Percentiles rank a stretch among this genome's conserved stretches.
These are phyloP conservation scores for Singerocomus inundabilis DNA, from an alignment of 1,284 basidiomycete genomes.

Conservation along the genomic window DNA sequence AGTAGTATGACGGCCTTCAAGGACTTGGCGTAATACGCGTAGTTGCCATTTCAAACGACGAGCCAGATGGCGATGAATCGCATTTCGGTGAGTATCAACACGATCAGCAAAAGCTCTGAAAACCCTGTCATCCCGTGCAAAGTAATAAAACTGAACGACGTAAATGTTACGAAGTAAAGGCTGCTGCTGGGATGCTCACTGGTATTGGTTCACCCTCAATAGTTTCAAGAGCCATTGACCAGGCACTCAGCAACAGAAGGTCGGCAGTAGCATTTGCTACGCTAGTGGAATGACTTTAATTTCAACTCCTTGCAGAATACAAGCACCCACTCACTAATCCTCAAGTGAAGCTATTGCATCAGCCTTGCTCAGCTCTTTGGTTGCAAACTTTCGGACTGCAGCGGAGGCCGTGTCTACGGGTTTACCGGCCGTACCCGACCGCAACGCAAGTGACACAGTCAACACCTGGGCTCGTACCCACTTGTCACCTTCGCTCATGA, in stretches of 20 bases:
- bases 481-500: slow-evolving; percentile 84
- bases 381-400: slow-evolving; percentile 73
- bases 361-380: slow-evolving; percentile 72
- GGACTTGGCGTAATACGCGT: slow-evolving; percentile 52
- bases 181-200: slow-evolving; percentile 38
- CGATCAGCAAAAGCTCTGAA: slow-evolving; percentile 68
- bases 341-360: slow-evolving; percentile 74
- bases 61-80: slow-evolving; percentile 48
- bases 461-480: slow-evolving; percentile 68
- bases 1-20: slow-evolving; percentile 63
- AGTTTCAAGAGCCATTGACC: slow-evolving; percentile 56
- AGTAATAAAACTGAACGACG: slow-evolving; percentile 62
- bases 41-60: slow-evolving; percentile 72
- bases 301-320: not conserved
- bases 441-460: slow-evolving; percentile 59
- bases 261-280: slow-evolving; percentile 80
- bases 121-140: slow-evolving; percentile 77
- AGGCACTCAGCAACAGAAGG: slow-evolving; percentile 69
- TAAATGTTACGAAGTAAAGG: slow-evolving; percentile 5
- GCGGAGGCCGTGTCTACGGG: slow-evolving; percentile 67
- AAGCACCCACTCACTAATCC: slow-evolving; percentile 62
- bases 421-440: slow-evolving; percentile 58
- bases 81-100: slow-evolving; percentile 50
- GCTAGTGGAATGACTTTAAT: slow-evolving; percentile 36
- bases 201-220: slow-evolving; percentile 62